These are phyloP conservation scores for Rhododendron mucronatum DNA, from an alignment of 148 eudicot species.

Conservation along the genomic window DNA sequence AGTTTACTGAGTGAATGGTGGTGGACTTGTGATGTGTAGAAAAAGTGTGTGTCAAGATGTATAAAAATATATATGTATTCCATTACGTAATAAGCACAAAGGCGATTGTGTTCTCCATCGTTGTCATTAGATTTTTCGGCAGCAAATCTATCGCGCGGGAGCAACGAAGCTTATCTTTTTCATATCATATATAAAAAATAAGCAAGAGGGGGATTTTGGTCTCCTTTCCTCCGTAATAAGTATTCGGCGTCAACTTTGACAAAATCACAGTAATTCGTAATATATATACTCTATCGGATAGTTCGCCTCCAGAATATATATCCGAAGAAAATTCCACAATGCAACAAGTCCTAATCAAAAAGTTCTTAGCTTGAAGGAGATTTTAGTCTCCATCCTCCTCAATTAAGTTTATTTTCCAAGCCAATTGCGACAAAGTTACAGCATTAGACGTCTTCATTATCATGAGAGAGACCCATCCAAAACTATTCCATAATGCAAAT, in stretches of 20 bases:
- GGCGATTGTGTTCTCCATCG: background rate
- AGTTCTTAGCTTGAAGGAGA: background rate
- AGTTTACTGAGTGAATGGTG: background rate
- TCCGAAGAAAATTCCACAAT: background rate
- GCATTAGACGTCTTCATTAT: background rate
- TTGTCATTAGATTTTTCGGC: background rate
- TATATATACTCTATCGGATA: too few relatives aligned
- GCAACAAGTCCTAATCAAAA: background rate
- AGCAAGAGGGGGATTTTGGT: background rate
- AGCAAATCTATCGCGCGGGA: background rate
- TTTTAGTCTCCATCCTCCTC: background rate
- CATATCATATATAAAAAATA: too few relatives aligned
- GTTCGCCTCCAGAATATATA: background rate
- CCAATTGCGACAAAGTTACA: background rate
- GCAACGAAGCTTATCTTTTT: background rate
- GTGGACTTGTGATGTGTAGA: background rate
- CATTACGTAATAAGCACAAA: background rate
- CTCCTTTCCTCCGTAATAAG: background rate
- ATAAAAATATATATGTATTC: background rate
- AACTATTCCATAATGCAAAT: too few relatives aligned
- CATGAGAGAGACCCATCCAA: too few relatives aligned
- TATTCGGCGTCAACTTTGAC: background rate
- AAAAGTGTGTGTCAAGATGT: background rate
- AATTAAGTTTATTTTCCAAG: background rate
- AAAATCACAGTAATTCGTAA: background rate